Evolutionary conservation across 2,329 filamentous ascomycete species (phyloP).

Genomic region (Aspergillus quadrilineatus): DNA sequence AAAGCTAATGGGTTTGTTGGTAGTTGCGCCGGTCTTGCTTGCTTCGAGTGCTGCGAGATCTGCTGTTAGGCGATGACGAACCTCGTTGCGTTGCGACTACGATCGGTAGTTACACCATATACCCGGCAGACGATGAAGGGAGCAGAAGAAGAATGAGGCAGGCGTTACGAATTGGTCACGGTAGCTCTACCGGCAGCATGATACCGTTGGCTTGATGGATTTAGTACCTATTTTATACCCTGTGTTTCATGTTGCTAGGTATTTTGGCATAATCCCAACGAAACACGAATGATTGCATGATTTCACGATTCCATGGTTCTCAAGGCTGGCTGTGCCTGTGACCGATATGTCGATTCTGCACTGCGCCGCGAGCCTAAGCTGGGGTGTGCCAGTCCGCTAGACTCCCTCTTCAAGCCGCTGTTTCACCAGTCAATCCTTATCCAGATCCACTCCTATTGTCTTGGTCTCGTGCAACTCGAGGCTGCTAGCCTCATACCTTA

Average conservation of each 20-base stretch:
- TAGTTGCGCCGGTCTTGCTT: slow-evolving; percentile 29
- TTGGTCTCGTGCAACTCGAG: slow-evolving; percentile 17
- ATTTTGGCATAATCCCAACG: neutral
- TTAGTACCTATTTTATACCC: slow-evolving; percentile 1
- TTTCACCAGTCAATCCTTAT: neutral
- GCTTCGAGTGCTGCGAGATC: slow-evolving; percentile 29
- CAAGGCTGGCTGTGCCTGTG: neutral
- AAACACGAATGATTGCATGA: neutral
- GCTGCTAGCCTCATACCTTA: slow-evolving; percentile 32
- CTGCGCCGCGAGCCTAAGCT: neutral
- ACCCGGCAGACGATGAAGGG: neutral
- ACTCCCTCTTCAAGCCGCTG: neutral
- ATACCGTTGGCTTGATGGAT: neutral
- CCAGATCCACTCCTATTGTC: slow-evolving; percentile 13
- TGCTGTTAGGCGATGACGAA: slow-evolving; percentile 23
- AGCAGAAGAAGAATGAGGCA: neutral
- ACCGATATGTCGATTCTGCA: neutral
- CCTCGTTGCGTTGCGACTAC: neutral
- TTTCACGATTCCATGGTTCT: neutral
- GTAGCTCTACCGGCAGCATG: neutral
- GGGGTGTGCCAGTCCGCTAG: too few relatives aligned
- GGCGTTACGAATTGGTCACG: neutral
- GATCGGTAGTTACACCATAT: neutral
- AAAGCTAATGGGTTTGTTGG: neutral
- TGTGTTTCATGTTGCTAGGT: neutral